Evolutionary conservation across 768 basidiomycete genomes (phyloP).

Genomic region (Boletus tomentosulus): DNA sequence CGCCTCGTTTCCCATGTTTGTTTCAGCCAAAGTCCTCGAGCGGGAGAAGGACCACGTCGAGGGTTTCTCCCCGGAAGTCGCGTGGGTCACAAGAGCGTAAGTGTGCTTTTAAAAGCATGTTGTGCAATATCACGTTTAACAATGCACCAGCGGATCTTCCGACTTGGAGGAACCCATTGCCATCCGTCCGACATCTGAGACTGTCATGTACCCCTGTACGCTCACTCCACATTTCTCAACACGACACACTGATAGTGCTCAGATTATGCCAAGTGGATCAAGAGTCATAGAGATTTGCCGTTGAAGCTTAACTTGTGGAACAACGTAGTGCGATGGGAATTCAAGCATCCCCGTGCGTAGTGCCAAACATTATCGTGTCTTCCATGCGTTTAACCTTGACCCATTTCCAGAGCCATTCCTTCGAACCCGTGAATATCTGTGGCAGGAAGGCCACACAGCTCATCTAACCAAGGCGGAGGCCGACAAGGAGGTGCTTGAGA

Average conservation of each 20-base stretch:
- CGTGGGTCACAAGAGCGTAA: constrained; percentile 98
- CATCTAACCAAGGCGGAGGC: constrained; percentile 86
- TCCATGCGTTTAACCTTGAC: not conserved
- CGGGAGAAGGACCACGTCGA: constrained; percentile 98
- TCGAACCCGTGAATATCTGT: constrained; percentile 98
- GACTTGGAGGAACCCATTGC: constrained; percentile 97
- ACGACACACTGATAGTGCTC: constrained; percentile 3
- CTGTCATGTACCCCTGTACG: constrained; percentile 98
- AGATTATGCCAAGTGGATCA: constrained; percentile 99
- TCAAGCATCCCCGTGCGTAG: constrained; percentile 91
- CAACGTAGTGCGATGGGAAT: constrained; percentile 98
- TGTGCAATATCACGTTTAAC: not conserved
- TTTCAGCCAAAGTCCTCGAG: constrained; percentile 87
- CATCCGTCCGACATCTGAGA: constrained; percentile 97
- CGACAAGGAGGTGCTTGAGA: constrained; percentile 85
- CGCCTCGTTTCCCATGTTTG: constrained; percentile 99
- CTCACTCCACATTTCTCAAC: constrained; percentile 1
- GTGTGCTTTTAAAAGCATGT: constrained; percentile 28
- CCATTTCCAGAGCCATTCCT: constrained; percentile 85
- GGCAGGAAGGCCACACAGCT: constrained; percentile 99
- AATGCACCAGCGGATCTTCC: constrained; percentile 64
- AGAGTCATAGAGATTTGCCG: constrained; percentile 94
- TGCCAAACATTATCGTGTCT: not conserved
- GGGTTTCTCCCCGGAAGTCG: constrained; percentile 98
- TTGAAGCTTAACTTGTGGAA: constrained; percentile 99